phyloP scores from a whole-genome alignment of 2,329 filamentous ascomycete species.

The Nigrospora oryzae region DNA sequence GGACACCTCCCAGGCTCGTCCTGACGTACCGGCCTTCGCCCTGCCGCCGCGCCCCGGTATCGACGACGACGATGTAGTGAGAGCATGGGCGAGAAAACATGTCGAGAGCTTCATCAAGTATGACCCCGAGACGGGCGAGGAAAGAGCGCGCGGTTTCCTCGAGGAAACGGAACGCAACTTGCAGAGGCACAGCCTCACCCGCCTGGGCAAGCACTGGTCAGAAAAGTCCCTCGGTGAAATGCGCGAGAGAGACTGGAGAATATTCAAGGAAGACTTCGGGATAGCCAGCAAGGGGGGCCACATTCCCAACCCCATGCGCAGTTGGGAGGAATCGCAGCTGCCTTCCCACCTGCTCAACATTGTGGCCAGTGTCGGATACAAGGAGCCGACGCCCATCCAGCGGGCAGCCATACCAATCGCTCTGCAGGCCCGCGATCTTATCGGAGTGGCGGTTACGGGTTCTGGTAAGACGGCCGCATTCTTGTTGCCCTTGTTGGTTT shows the following conservation, averaged over 20 bases:
- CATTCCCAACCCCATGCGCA: constrained; percentile 94
- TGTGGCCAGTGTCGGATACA: constrained; percentile 78
- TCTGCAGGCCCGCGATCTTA: constrained; percentile 86
- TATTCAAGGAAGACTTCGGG: constrained; percentile 99
- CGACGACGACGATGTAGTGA: constrained; percentile 44
- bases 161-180: constrained; percentile 76
- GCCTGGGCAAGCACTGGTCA: constrained; percentile 88
- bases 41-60: constrained; percentile 34
- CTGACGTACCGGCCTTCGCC: constrained; percentile 56
- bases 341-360: constrained; percentile 73
- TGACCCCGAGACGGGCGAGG: constrained; percentile 67
- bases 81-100: constrained; percentile 46
- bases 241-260: constrained; percentile 97
- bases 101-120: constrained; percentile 64
- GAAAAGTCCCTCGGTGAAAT: constrained; percentile 89
- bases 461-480: constrained; percentile 98
- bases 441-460: constrained; percentile 94
- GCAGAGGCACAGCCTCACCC: constrained; percentile 64
- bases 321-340: constrained; percentile 78
- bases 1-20: constrained; percentile 72
- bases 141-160: constrained; percentile 70
- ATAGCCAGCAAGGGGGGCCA: constrained; percentile 88
- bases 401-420: constrained; percentile 93
- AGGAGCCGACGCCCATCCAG: constrained; percentile 86
- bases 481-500: constrained; percentile 82